Conservation (phyloP, 192 early-diverging fungal species). For the Pecoramyces ruminantium region DNA sequence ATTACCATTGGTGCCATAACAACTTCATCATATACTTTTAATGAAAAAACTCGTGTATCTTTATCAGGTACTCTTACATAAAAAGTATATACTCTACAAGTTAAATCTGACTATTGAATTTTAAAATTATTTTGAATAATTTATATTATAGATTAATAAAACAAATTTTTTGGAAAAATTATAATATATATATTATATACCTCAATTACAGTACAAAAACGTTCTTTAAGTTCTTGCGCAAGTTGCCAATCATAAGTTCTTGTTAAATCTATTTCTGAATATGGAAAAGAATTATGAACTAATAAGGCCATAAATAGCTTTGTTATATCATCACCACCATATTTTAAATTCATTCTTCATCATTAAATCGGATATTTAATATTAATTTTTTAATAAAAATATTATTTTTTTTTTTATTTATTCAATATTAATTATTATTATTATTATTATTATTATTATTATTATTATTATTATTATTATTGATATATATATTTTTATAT, state of each 20-base stretch:
- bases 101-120: constrained; percentile 58
- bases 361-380: neutral
- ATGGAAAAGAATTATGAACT: constrained; percentile 52
- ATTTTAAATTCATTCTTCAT: constrained; percentile 25
- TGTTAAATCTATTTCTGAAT: constrained; percentile 36
- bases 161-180: no score
- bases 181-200: no score
- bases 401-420: no score
- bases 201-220: constrained; percentile 68
- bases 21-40: constrained; percentile 78
- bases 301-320: constrained; percentile 50
- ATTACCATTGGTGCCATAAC: constrained; percentile 58
- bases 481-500: neutral
- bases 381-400: no score
- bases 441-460: no score
- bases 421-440: no score
- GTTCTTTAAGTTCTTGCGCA: constrained; percentile 65
- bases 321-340: constrained; percentile 84
- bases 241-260: constrained; percentile 56
- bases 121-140: no score
- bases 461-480: no score
- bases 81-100: constrained; percentile 63
- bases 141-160: no score
- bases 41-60: constrained; percentile 50
- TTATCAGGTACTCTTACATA: constrained; percentile 57